phyloP scores from a whole-genome alignment of 2,329 filamentous ascomycete genomes.

The Graphiopsis chlorocephala region DNA sequence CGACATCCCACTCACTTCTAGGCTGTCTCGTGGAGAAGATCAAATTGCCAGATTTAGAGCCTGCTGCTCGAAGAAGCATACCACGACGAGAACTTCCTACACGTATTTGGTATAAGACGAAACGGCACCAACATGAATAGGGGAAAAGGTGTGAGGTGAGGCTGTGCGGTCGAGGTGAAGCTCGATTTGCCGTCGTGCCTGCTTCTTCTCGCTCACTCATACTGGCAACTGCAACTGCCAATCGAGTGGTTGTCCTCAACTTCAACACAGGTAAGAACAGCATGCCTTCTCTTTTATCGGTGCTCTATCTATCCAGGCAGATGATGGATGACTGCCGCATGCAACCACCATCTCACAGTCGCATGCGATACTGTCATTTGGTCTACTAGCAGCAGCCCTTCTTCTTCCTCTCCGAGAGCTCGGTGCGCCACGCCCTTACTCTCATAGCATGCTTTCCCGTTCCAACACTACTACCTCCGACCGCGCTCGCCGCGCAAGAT shows the following conservation, averaged over 20 bases:
- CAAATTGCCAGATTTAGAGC: no score
- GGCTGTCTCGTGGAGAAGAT: no score
- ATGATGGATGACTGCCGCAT: background rate
- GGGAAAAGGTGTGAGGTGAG: no score
- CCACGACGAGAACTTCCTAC: no score
- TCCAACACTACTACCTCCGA: slow-evolving; percentile 32
- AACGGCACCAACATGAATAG: no score
- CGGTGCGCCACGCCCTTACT: background rate
- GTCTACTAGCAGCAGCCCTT: slow-evolving; percentile 1
- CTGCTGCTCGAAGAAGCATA: no score
- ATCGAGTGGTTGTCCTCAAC: background rate
- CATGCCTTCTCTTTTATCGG: background rate
- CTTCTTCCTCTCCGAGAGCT: background rate
- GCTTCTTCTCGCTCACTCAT: background rate
- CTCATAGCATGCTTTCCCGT: slow-evolving; percentile 32
- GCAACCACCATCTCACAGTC: slow-evolving; percentile 7
- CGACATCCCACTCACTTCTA: no score
- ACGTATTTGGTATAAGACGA: no score
- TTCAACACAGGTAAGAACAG: background rate
- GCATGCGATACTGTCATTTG: slow-evolving; percentile 13
- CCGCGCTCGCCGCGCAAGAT: slow-evolving; percentile 34
- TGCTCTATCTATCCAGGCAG: background rate
- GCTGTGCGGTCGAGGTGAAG: background rate
- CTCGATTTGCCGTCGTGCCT: background rate
- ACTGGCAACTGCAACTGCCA: background rate